Evolutionary conservation across 306 rosid genomes (phyloP).

Genomic region (Vigna nakashimae): DNA sequence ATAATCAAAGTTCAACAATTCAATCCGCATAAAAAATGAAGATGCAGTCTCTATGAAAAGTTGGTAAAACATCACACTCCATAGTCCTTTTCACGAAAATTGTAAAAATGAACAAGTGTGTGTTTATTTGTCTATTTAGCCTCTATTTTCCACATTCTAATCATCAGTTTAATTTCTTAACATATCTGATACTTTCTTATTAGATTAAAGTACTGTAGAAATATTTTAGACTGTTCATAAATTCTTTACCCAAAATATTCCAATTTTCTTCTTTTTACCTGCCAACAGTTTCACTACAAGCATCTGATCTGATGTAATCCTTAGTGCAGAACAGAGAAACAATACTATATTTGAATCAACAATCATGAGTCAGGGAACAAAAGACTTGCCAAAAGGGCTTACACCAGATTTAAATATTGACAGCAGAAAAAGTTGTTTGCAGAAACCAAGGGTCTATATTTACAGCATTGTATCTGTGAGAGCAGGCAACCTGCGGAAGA

Average conservation of each 20-base stretch:
- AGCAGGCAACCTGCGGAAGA: constrained; percentile 91
- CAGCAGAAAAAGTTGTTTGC: constrained; percentile 13
- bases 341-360: neutral
- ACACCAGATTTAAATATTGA: constrained; percentile 16
- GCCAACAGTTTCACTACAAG: constrained; percentile 2
- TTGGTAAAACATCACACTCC: neutral
- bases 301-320: constrained; percentile 3
- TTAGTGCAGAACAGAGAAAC: neutral
- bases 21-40: neutral
- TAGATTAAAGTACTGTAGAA: no score
- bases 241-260: neutral
- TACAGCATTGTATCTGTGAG: constrained; percentile 82
- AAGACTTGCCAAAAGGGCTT: constrained; percentile 31
- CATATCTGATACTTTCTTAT: neutral
- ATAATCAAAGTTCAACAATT: neutral
- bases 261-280: neutral
- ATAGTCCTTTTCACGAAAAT: neutral
- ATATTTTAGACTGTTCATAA: neutral
- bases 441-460: constrained; percentile 34
- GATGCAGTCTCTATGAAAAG: neutral
- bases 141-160: neutral
- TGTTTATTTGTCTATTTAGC: neutral
- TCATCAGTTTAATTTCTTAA: neutral
- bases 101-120: neutral
- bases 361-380: constrained; percentile 19